Evolutionary conservation across 164 flowering plant species (phyloP).

Genomic region (Liriodendron chinense): DNA sequence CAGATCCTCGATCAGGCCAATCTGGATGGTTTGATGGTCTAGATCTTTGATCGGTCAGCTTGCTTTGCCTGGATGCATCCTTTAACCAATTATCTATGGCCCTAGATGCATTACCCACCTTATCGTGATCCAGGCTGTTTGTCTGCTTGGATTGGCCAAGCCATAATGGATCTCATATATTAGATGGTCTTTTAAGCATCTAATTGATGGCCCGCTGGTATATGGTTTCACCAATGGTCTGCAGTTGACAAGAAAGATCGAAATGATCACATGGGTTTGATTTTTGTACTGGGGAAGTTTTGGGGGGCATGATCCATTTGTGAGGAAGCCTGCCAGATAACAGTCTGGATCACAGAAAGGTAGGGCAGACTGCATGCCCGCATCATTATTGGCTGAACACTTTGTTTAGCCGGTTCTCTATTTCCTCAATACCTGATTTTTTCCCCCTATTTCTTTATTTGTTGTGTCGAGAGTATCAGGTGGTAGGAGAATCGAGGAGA

Average conservation of each 20-base stretch:
- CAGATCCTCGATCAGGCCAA: no score
- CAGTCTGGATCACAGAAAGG: background rate
- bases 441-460: background rate
- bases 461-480: slow-evolving; percentile 36
- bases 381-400: background rate
- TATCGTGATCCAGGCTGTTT: background rate
- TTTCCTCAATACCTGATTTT: background rate
- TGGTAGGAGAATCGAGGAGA: slow-evolving; percentile 77
- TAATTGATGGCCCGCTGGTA: no score
- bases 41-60: no score
- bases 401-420: background rate
- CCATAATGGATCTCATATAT: no score
- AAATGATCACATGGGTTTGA: background rate
- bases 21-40: no score
- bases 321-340: background rate
- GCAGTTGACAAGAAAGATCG: background rate
- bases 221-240: background rate
- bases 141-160: background rate
- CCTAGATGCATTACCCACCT: background rate
- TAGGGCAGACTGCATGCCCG: background rate
- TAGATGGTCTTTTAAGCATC: no score
- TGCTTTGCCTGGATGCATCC: no score
- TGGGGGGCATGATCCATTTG: background rate
- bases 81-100: no score
- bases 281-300: background rate